Evolutionary conservation across 768 basidiomycete species (phyloP).

Genomic region (Artomyces pyxidatus): DNA sequence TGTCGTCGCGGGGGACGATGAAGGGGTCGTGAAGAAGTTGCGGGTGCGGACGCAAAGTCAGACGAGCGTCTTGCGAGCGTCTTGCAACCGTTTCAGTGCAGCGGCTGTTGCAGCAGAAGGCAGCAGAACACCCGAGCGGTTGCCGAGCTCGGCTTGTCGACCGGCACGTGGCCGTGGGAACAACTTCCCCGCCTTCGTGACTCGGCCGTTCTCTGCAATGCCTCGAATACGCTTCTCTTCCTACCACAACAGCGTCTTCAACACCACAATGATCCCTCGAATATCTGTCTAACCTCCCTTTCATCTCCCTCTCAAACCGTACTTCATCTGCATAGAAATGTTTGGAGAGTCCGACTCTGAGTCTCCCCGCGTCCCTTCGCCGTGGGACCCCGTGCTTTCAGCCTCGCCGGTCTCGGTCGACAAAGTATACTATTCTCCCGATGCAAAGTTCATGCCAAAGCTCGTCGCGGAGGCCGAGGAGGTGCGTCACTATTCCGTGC

Average conservation of each 20-base stretch:
- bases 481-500: constrained; percentile 23
- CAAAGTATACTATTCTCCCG: constrained; percentile 20
- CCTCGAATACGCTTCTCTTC: constrained; percentile 1
- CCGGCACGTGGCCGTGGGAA: not conserved
- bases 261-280: constrained; percentile 45
- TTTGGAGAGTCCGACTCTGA: constrained; percentile 80
- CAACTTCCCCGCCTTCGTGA: not conserved
- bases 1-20: no score
- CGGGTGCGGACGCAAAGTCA: not conserved
- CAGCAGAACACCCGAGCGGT: not conserved
- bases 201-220: not conserved
- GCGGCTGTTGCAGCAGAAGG: no score
- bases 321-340: constrained; percentile 33
- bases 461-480: constrained; percentile 73
- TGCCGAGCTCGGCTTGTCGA: not conserved
- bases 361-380: constrained; percentile 70
- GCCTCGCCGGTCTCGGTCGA: constrained; percentile 34
- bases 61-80: no score
- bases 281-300: constrained; percentile 31
- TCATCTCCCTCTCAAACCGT: constrained; percentile 1
- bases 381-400: constrained; percentile 74
- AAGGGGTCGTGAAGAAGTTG: not conserved
- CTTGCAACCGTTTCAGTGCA: no score
- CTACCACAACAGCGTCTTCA: not conserved
- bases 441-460: constrained; percentile 39